phyloP scores from a whole-genome alignment of 1,284 basidiomycete species.

The Rhodotorula sp. region DNA sequence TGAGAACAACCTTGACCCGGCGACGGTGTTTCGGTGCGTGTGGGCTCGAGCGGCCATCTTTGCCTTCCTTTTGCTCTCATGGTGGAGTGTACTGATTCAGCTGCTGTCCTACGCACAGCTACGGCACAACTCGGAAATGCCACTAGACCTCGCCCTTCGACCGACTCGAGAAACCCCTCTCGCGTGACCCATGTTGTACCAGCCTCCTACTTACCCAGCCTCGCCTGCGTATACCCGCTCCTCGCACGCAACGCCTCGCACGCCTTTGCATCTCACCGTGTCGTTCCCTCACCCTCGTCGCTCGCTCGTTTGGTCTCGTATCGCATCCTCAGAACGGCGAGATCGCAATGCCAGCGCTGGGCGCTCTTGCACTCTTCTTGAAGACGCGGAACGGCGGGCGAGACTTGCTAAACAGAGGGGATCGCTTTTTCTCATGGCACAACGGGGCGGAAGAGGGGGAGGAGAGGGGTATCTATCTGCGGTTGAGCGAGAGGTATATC shows the following conservation, averaged over 20 bases:
- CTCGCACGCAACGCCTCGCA: not conserved
- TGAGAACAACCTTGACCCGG: slow-evolving; percentile 37
- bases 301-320: too few species aligned
- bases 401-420: not conserved
- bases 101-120: not conserved
- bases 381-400: not conserved
- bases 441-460: not conserved
- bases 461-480: not conserved
- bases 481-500: slow-evolving; percentile 1
- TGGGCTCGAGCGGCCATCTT: not conserved
- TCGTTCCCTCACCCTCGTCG: too few species aligned
- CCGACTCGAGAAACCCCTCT: too few species aligned
- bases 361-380: too few species aligned
- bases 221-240: too few species aligned
- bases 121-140: not conserved
- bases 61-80: not conserved
- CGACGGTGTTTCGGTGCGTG: slow-evolving; percentile 32
- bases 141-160: too few species aligned
- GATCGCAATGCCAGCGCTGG: too few species aligned
- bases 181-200: too few species aligned
- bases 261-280: not conserved
- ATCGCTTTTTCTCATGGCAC: not conserved
- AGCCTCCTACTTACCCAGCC: too few species aligned
- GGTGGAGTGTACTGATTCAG: too few species aligned
- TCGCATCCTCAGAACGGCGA: too few species aligned